Base-by-base conservation (phyloP, 805 yeast genomes). In the Clavispora asparagi region DNA sequence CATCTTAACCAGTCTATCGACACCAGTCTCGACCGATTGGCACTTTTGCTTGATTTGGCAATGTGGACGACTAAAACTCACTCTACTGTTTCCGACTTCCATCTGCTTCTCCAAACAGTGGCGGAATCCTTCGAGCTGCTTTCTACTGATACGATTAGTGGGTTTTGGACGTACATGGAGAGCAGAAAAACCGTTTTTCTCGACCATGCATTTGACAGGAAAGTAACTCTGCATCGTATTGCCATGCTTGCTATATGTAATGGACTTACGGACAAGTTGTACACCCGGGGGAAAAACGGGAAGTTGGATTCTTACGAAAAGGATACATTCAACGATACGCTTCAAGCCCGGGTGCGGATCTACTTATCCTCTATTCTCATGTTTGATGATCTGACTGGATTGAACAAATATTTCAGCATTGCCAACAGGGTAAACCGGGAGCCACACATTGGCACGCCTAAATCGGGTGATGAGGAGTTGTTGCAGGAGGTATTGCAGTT, bases 351-450 rank as follows among this genome's bases (percentile, higher is more conserved):
- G 27, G 68, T 71, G 5, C 57, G 73, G 32, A 42, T 52, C 1
- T 71, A 70, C 43, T 55, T 70, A 19, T 55, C 72, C 16, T 61
- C 59, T 29, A 44, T 69, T 13, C 60, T 72, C 41, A 54, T 61
- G 13, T 58, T 70, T 36, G 76, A 71, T 41, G 77, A 72, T 47
- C 71, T 68, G 52, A 72, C 77, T 4, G 77, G 77, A 1, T 60
- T 72, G 44, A 72, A 72, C 52, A 69, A 69, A 55, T 66, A 66
- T 48, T 70, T 69, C 46, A 52, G 59, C 23, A 40, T 56, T 1
- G 62, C 75, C 11, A 61, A 64, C 41, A 51, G 70, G 36, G 52
- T 46, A 11, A 51, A 54, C 7, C 53, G 58, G 9, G 67, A 63
- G 40, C 55, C 64, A 27, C 46, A 53, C 1, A 53, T 60, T 25